Percentiles rank a stretch among this genome's conserved stretches.
phyloP scores from a whole-genome alignment of 768 basidiomycete genomes.

The Podaxis mareebaensis region DNA sequence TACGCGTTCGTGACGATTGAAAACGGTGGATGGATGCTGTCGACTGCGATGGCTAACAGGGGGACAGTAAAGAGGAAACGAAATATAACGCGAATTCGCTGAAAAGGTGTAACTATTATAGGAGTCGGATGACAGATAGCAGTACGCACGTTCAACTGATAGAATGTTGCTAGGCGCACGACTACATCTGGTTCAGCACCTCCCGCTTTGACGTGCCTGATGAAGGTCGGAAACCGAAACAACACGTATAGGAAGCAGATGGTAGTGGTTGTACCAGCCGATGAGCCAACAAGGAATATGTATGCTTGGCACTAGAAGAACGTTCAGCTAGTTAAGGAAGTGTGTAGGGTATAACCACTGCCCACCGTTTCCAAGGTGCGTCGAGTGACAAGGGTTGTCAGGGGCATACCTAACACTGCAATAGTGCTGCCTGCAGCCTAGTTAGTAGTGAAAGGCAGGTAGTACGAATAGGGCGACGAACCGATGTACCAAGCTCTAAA shows the following conservation, averaged over 20 bases:
- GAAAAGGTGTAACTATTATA: conserved; percentile 9
- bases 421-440: conserved; percentile 55
- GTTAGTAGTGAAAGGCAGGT: conserved; percentile 1
- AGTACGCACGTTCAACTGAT: conserved; percentile 69
- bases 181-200: conserved; percentile 78
- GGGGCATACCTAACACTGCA: conserved; percentile 71
- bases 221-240: conserved; percentile 67
- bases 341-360: conserved; percentile 10
- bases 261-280: conserved; percentile 66
- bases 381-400: conserved; percentile 63
- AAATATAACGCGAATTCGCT: conserved; percentile 74
- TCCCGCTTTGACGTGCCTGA: conserved; percentile 67
- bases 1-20: conserved; percentile 55
- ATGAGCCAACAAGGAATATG: conserved; percentile 74
- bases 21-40: conserved; percentile 55
- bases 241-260: conserved; percentile 73
- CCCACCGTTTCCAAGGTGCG: conserved; percentile 58
- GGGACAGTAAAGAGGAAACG: conserved; percentile 75
- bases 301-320: conserved; percentile 62
- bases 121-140: not conserved
- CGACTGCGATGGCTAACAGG: conserved; percentile 63
- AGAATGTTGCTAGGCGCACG: conserved; percentile 71
- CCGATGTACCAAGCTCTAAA: conserved; percentile 72
- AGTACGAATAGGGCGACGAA: conserved; percentile 30
- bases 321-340: conserved; percentile 11